Evolutionary conservation across 202 grass and related monocot genomes (phyloP).

Genomic region (Cymbopogon flexuosus): DNA sequence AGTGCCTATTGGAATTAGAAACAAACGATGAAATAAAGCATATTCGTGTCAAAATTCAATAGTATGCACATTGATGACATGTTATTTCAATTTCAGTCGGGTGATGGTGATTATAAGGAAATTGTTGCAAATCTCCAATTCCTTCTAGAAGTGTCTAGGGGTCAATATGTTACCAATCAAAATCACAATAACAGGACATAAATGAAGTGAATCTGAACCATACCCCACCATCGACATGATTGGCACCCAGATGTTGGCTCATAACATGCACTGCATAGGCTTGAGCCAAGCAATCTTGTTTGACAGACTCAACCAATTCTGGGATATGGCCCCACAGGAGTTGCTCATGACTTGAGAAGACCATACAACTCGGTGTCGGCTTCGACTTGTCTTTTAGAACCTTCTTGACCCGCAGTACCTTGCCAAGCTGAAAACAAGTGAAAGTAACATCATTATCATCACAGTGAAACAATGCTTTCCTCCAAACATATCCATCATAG

Average conservation of each 20-base stretch:
- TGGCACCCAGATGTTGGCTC: constrained; percentile 56
- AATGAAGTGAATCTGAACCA: neutral
- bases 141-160: neutral
- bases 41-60: neutral
- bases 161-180: neutral
- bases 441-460: constrained; percentile 1
- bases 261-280: constrained; percentile 63
- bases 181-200: constrained; percentile 5
- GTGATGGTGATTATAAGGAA: neutral
- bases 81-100: neutral
- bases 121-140: neutral
- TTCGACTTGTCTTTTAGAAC: constrained; percentile 42
- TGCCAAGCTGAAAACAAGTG: constrained; percentile 57
- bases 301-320: constrained; percentile 54
- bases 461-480: neutral
- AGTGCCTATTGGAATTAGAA: neutral
- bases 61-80: neutral
- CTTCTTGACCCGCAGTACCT: constrained; percentile 81
- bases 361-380: constrained; percentile 31
- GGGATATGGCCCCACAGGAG: constrained; percentile 62
- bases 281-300: constrained; percentile 57
- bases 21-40: neutral
- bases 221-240: constrained; percentile 78
- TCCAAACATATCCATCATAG: neutral
- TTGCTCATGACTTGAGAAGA: constrained; percentile 68